Evolutionary conservation across 805 yeast species (phyloP).

Genomic region (Vanderwaltozyma polyspora): DNA sequence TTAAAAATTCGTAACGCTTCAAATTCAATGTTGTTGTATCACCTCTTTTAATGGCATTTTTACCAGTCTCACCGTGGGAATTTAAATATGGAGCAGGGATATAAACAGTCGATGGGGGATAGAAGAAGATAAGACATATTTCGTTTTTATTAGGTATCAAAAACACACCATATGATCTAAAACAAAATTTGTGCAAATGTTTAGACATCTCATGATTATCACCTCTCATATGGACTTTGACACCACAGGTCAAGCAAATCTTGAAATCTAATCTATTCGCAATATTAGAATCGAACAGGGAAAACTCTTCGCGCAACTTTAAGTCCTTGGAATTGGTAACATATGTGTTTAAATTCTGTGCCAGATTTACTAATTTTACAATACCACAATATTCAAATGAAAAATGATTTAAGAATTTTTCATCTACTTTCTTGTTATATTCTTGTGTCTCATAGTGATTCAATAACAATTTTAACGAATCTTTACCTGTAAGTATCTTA

Average conservation of each 20-base stretch:
- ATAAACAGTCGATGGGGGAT: conserved; percentile 22
- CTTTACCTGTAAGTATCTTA: conserved; percentile 8
- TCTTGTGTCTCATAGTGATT: background rate
- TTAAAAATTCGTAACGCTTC: conserved; percentile 45
- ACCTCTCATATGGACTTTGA: conserved; percentile 26
- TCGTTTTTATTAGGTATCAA: conserved; percentile 29
- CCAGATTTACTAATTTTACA: conserved; percentile 41
- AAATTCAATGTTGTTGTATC: conserved; percentile 42
- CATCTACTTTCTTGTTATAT: background rate
- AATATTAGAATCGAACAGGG: conserved; percentile 16
- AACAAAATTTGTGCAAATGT: conserved; percentile 23
- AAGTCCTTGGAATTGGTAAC: conserved; percentile 24
- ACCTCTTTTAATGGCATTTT: conserved; percentile 42
- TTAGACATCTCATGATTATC: conserved; percentile 23
- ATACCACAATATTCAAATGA: conserved; percentile 43
- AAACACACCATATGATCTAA: conserved; percentile 27
- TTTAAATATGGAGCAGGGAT: conserved; percentile 64
- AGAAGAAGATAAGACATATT: conserved; percentile 25
- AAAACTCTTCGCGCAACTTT: conserved; percentile 23
- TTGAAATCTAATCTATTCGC: conserved; percentile 32
- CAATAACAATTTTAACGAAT: conserved; percentile 6
- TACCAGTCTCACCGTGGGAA: conserved; percentile 63
- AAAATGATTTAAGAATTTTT: conserved; percentile 8
- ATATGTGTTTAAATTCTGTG: conserved; percentile 34
- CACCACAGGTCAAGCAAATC: conserved; percentile 38